phyloP scores from a whole-genome alignment of 2,329 filamentous ascomycete genomes.

The Aaosphaeria pasadenensis region DNA sequence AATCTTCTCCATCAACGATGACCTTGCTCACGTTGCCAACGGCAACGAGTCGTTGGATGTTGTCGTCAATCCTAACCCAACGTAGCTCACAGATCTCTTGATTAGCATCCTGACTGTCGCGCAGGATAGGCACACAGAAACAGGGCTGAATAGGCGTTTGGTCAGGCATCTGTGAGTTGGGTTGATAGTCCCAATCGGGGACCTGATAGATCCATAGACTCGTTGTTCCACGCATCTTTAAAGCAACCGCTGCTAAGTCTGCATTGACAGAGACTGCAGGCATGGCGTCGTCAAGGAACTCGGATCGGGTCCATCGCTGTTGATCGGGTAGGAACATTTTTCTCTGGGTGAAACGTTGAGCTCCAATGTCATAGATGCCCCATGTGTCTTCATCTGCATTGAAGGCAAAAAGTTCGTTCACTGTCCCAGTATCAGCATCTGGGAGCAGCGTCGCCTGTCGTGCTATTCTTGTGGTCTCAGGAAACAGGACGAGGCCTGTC shows the following conservation, averaged over 20 bases:
- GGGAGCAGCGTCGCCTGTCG: constrained; percentile 39
- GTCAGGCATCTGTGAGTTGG: constrained; percentile 18
- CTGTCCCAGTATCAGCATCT: constrained; percentile 34
- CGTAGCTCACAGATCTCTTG: constrained; percentile 37
- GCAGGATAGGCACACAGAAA: constrained; percentile 34
- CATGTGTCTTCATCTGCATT: constrained; percentile 39
- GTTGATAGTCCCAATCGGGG: constrained; percentile 33
- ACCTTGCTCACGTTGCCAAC: constrained; percentile 33
- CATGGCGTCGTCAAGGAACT: constrained; percentile 40
- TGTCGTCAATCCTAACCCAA: constrained; percentile 30
- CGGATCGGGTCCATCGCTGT: constrained; percentile 36
- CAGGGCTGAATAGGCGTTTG: constrained; percentile 36
- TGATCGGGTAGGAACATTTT: constrained; percentile 39
- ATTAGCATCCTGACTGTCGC: constrained; percentile 25
- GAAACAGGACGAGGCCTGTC: constrained; percentile 41
- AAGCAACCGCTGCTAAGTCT: constrained; percentile 37
- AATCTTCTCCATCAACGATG: constrained; percentile 20
- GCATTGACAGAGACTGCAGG: constrained; percentile 38
- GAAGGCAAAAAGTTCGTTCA: constrained; percentile 41
- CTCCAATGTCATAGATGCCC: constrained; percentile 40
- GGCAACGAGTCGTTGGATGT: constrained; percentile 35
- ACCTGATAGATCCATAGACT: constrained; percentile 39
- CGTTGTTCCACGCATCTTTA: constrained; percentile 36
- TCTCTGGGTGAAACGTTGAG: constrained; percentile 35
- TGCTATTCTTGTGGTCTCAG: constrained; percentile 36